phyloP scores from a whole-genome alignment of 352 stramenopile genomes.

The Globisporangium emineosum region DNA sequence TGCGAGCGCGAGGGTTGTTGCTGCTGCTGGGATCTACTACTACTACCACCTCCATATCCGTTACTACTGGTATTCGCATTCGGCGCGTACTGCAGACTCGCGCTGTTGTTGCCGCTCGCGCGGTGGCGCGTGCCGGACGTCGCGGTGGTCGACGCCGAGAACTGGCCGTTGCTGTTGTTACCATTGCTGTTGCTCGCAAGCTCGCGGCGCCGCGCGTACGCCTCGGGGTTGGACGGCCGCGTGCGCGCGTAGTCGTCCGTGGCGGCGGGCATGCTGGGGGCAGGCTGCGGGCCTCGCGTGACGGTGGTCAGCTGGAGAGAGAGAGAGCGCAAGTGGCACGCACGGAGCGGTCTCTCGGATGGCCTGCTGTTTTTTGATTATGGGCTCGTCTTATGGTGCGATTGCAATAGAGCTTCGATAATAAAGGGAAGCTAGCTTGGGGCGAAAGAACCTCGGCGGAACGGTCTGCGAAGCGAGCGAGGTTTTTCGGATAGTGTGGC shows the following conservation, averaged over 20 bases:
- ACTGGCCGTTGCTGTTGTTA: constrained; percentile 13
- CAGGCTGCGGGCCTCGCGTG: too few relatives aligned
- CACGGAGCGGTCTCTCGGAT: neutral
- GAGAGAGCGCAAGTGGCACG: neutral
- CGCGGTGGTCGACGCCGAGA: constrained; percentile 5
- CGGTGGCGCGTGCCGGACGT: constrained; percentile 11
- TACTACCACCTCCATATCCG: constrained; percentile 1
- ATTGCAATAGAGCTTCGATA: neutral
- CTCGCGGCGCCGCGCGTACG: constrained; percentile 19
- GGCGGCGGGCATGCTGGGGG: constrained; percentile 25
- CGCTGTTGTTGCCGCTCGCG: constrained; percentile 12
- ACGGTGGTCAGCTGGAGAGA: neutral
- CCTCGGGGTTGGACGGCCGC: constrained; percentile 28
- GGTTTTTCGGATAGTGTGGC: neutral
- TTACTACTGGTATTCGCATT: neutral
- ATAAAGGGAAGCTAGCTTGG: neutral
- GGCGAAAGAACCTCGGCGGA: neutral
- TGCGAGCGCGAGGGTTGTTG: constrained; percentile 4
- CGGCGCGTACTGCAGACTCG: constrained; percentile 9
- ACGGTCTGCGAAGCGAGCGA: neutral
- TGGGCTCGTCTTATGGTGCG: neutral
- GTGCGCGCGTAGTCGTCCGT: constrained; percentile 33
- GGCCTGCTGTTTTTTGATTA: neutral
- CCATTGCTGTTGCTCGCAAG: constrained; percentile 6
- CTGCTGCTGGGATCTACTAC: constrained; percentile 4